Evolutionary conservation across 257 asterid genomes (phyloP), one percentile per base, ranked within the genome.

Genomic region (Solanum sitiens): DNA sequence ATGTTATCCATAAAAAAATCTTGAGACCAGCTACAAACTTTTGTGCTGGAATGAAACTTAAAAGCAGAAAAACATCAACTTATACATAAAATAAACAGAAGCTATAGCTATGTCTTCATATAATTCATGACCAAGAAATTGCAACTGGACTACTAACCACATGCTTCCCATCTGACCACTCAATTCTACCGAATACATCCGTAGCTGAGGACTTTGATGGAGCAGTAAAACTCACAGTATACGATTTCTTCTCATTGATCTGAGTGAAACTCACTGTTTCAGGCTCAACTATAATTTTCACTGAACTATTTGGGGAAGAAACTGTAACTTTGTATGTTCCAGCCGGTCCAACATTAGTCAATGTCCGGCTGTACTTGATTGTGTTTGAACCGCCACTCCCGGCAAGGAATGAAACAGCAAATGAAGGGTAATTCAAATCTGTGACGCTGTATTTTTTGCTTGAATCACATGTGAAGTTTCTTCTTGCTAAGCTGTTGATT

Each of bases 161-260:
- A 59, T 90, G 98, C 86, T 93, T 95, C 91, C 97, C 99, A 87
- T 95, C 98, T 0, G 98, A 92, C 99, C 99, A 97, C 87, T 93
- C 98, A 39, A 97, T 94, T 76, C 95, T 89, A 5, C 98, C 99
- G 32, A 96, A 95, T 25, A 80, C 92, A 47, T 92, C 92, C 3
- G 95, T 90, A 32, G 88, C 92, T 15, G 95, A 85, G 14, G 98
- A 92, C 96, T 87, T 92, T 4, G 96, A 61, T 18, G 87, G 83
- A 3, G 95, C 92, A 5, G 75, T 92, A 21, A 97, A 94, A 23
- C 94, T 96, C 77, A 91, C 98, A 2, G 93, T 90, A 76, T 95
- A 97, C 4, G 95, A 90, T 87, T 96, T 91, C 90, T 94, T 94
- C 95, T 97, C 99, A 2, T 89, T 87, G 4, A 72, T 85, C 61